phyloP scores from a whole-genome alignment of 164 flowering plant species.

The Warburgia ugandensis region DNA sequence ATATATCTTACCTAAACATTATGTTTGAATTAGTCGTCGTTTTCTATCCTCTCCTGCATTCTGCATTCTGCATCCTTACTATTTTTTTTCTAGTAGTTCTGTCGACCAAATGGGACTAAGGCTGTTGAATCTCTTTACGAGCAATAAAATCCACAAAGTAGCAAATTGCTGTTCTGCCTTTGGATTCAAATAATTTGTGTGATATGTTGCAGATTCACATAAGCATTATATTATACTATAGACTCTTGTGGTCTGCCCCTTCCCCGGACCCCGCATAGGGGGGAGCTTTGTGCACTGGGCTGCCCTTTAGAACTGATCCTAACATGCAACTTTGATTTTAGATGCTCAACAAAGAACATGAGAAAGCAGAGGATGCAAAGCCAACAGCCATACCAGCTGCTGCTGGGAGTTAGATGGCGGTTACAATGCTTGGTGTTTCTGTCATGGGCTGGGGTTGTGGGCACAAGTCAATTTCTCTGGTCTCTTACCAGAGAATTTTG shows the following conservation, averaged over 20 bases:
- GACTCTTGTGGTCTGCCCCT: background rate
- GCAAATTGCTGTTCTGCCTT: too few relatives aligned
- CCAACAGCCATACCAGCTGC: conserved; percentile 51
- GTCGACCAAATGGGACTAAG: too few relatives aligned
- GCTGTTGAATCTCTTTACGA: too few relatives aligned
- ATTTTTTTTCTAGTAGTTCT: background rate
- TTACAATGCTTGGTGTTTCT: too few relatives aligned
- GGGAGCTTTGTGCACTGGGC: background rate
- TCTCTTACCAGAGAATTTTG: too few relatives aligned
- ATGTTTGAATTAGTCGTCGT: too few relatives aligned
- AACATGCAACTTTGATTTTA: conserved; percentile 20
- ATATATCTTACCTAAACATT: background rate
- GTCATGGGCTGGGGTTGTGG: too few relatives aligned
- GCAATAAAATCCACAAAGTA: too few relatives aligned
- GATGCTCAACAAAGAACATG: conserved; percentile 96
- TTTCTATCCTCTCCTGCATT: background rate
- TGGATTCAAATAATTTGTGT: background rate
- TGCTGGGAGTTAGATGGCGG: conserved; percentile 36
- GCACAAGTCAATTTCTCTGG: too few relatives aligned
- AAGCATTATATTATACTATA: background rate
- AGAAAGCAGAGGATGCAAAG: conserved; percentile 85
- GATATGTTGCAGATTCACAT: background rate
- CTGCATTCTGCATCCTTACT: background rate
- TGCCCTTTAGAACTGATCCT: background rate
- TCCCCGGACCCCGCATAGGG: too few relatives aligned